Evolutionary conservation across 2,329 filamentous ascomycete genomes (phyloP), one percentile per base, ranked within the genome.

Genomic region (Microdochium trichocladiopsis): DNA sequence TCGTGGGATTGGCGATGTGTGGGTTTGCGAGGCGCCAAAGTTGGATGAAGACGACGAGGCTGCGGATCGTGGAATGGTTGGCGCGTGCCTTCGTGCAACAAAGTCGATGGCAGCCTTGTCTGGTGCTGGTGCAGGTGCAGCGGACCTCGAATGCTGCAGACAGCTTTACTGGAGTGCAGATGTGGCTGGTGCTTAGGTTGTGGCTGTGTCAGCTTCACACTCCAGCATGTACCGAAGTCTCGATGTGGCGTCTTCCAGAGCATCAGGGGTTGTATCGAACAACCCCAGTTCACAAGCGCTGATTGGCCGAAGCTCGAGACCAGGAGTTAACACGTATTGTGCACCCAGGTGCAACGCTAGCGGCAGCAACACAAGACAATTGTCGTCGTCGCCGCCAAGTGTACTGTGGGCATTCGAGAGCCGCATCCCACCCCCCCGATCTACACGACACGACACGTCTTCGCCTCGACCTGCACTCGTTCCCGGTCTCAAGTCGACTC

Each of bases 301-400:
- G 41, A 45, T 45, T 45, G 41, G 41, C 5, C 18, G 18, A 18
- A 45, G 41, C 41, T 45, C 14, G 21, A 23, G 28, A 22, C 16
- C 41, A 45, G 41, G 41, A 45, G 41, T 45, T 45, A 45, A 45
- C 41, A 45, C 41, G 41, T 45, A 45, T 45, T 45, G 41, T 45
- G 41, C 41, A 45, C 14, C 16, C 18, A 18, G 18, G 41, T 23
- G 16, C 41, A 45, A 11, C 16, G 41, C 41, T 45, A 45, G 41
- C 18, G 41, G 41, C 41, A 21, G 41, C 41, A 45, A 45, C 41
- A 41, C 36, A 45, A 45, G 41, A 45, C 41, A 45, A 45, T 45
- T 45, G 41, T 45, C 41, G 41, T 22, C 41, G 41, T 23, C 18
- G 41, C 41, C 41, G 22, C 11, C 14, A 14, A 31, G 28, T 31